These are phyloP conservation scores for Staphylotrichum tortipilum DNA, from an alignment of 495 filamentous ascomycete species.

Conservation along the genomic window DNA sequence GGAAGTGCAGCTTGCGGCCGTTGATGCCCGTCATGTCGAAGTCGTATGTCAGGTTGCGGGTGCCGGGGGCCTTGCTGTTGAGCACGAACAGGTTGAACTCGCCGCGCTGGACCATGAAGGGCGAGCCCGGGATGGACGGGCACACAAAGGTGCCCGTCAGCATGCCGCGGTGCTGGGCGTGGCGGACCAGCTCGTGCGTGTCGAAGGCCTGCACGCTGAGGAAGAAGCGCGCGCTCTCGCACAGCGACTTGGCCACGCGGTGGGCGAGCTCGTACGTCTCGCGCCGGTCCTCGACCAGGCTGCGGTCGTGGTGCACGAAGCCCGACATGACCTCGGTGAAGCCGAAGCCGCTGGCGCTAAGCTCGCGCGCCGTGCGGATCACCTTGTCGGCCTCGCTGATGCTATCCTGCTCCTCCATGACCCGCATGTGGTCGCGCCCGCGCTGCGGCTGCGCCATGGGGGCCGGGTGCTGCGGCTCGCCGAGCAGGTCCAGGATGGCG, in stretches of 20 bases:
- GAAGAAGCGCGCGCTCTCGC: slow-evolving; percentile 52
- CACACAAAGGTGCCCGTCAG: slow-evolving; percentile 57
- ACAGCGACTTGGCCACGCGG: slow-evolving; percentile 41
- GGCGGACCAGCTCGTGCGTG: slow-evolving; percentile 31
- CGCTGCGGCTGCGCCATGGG: slow-evolving; percentile 4
- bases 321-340: slow-evolving; percentile 61
- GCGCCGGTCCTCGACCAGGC: slow-evolving; percentile 35
- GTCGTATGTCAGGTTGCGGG: slow-evolving; percentile 51
- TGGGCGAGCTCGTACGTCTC: slow-evolving; percentile 49
- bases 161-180: slow-evolving; percentile 44
- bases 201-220: slow-evolving; percentile 50
- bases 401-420: slow-evolving; percentile 26
- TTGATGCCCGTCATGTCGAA: slow-evolving; percentile 49
- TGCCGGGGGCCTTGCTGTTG: slow-evolving; percentile 46
- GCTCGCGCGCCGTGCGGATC: slow-evolving; percentile 34
- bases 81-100: slow-evolving; percentile 51
- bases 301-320: slow-evolving; percentile 45
- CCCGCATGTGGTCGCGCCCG: slow-evolving; percentile 6
- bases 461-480: slow-evolving; percentile 29
- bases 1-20: slow-evolving; percentile 44
- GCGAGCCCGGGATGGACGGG: slow-evolving; percentile 44
- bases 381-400: slow-evolving; percentile 30
- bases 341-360: slow-evolving; percentile 42
- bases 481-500: slow-evolving; percentile 38
- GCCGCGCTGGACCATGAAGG: slow-evolving; percentile 53